phyloP scores from a whole-genome alignment of 352 stramenopile species.

The Globisporangium spinosum region DNA sequence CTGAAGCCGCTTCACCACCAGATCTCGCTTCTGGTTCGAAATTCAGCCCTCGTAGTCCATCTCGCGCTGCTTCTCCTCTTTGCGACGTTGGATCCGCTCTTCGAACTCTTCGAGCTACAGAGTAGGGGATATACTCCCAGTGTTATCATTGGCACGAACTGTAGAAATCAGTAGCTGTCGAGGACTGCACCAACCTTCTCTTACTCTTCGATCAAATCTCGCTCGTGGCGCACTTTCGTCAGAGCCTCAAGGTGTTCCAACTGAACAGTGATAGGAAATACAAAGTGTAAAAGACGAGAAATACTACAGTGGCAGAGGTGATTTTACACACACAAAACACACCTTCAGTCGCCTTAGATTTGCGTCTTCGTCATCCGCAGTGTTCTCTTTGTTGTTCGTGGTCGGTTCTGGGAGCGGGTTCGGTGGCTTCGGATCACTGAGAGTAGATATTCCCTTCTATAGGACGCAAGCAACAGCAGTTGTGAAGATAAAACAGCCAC shows the following conservation, averaged over 20 bases:
- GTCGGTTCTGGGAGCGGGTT: neutral
- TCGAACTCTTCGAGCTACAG: conserved; percentile 46
- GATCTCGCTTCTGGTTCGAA: conserved; percentile 45
- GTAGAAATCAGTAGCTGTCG: too few relatives aligned
- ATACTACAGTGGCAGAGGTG: neutral
- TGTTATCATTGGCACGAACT: too few relatives aligned
- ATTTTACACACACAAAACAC: neutral
- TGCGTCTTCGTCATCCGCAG: conserved; percentile 19
- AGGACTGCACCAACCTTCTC: conserved; percentile 33
- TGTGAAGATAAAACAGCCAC: neutral
- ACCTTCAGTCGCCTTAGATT: conserved; percentile 45
- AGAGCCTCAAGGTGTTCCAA: conserved; percentile 40
- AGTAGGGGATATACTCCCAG: neutral
- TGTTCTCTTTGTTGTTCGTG: neutral
- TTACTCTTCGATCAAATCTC: conserved; percentile 54
- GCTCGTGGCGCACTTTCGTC: conserved; percentile 45
- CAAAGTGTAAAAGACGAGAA: neutral
- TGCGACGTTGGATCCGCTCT: conserved; percentile 37
- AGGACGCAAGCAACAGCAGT: neutral
- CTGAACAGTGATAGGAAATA: conserved; percentile 5
- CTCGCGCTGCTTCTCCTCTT: conserved; percentile 42
- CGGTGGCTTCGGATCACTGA: conserved; percentile 1
- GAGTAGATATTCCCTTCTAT: conserved; percentile 6
- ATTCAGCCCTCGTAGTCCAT: conserved; percentile 47
- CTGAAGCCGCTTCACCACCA: conserved; percentile 39